Percentiles rank a stretch among this genome's conserved stretches.
Conservation (phyloP, 371 early-diverging fungal genomes). For the Mortierella sp. region DNA sequence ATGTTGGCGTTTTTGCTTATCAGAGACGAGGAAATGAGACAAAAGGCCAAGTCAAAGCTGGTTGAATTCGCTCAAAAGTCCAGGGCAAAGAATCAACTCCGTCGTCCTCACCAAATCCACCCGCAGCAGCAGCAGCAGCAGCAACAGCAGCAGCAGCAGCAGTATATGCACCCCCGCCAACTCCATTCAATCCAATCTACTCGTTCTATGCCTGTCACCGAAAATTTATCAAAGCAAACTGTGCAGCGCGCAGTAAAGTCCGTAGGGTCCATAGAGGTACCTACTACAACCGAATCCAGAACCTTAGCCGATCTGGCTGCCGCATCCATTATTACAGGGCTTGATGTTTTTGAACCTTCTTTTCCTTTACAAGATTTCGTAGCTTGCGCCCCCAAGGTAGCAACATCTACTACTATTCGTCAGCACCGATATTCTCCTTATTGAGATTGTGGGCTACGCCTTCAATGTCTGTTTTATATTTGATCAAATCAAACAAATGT, state of each 20-base stretch:
- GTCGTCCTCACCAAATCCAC: conserved; percentile 2
- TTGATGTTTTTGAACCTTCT: conserved; percentile 10
- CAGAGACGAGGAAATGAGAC: conserved; percentile 54
- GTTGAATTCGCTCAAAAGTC: conserved; percentile 46
- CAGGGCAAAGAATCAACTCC: neutral
- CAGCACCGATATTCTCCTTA: conserved; percentile 31
- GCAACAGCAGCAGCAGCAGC: conserved; percentile 19
- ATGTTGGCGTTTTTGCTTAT: conserved; percentile 51
- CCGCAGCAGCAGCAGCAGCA: conserved; percentile 18
- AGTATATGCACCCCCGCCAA: conserved; percentile 17
- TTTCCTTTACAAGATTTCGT: neutral
- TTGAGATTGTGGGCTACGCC: neutral
- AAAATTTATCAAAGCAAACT: neutral
- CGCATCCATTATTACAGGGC: conserved; percentile 35
- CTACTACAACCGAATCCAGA: neutral
- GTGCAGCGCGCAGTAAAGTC: neutral
- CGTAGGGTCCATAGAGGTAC: neutral
- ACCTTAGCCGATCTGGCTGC: conserved; percentile 28
- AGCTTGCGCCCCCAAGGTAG: conserved; percentile 1
- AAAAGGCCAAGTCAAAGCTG: conserved; percentile 49
- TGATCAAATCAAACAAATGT: too few species aligned
- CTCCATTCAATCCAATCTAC: conserved; percentile 25
- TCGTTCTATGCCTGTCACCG: neutral
- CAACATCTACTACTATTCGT: conserved; percentile 2
- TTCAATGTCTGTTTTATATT: neutral